Percentiles rank a stretch among this genome's conserved stretches.
Evolutionary conservation across 352 stramenopile genomes (phyloP).

Genomic region (Aphanomyces astaci): DNA sequence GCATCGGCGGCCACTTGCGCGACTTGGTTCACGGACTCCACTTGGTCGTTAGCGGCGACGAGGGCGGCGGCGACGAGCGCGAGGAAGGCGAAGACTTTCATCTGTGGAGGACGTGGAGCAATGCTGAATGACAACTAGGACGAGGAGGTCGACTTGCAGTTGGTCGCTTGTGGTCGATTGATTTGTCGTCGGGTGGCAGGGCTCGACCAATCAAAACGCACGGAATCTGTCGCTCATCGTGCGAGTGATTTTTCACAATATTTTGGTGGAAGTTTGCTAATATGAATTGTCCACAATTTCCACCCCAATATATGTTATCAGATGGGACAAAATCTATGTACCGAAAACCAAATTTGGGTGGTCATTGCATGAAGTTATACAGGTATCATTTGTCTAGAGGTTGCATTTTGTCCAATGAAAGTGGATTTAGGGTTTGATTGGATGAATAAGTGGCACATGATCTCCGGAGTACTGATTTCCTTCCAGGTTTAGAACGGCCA

Average conservation of each 20-base stretch:
- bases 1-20: neutral
- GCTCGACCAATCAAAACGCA: neutral
- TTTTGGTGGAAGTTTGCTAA: neutral
- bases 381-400: too few relatives aligned
- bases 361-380: too few relatives aligned
- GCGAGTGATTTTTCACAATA: too few relatives aligned
- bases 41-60: neutral
- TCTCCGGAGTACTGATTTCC: too few relatives aligned
- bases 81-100: conserved; percentile 10
- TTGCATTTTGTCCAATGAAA: too few relatives aligned
- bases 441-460: too few relatives aligned
- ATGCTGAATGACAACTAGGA: neutral
- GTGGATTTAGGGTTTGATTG: too few relatives aligned
- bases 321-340: too few relatives aligned
- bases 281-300: too few relatives aligned
- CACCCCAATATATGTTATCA: too few relatives aligned
- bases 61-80: neutral
- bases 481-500: too few relatives aligned
- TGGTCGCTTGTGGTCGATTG: neutral
- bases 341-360: too few relatives aligned
- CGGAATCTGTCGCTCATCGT: neutral
- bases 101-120: neutral
- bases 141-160: neutral
- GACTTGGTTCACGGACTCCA: neutral
- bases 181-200: neutral